phyloP scores from a whole-genome alignment of 148 eudicot species.

The Polygonum aviculare region DNA sequence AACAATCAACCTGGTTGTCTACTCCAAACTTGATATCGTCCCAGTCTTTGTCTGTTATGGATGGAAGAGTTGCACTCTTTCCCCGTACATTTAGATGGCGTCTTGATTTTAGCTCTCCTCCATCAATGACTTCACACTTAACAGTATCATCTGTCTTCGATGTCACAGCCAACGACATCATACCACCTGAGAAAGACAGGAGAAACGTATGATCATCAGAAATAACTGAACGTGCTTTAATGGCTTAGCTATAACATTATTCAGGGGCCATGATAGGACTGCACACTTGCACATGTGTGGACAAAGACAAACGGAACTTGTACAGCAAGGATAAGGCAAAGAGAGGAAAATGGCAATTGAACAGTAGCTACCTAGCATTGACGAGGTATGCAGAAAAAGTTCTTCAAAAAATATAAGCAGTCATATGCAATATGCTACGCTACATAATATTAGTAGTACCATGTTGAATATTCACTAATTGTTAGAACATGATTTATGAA shows the following conservation, averaged over 20 bases:
- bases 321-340: neutral
- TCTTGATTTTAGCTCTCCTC: conserved; percentile 97
- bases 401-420: neutral
- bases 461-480: neutral
- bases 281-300: neutral
- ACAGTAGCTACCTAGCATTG: neutral
- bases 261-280: neutral
- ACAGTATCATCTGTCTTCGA: conserved; percentile 82
- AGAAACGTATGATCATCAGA: neutral
- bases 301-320: neutral
- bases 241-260: neutral
- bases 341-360: neutral
- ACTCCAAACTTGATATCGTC: conserved; percentile 99
- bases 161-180: conserved; percentile 94
- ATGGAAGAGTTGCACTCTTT: conserved; percentile 96
- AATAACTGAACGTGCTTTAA: neutral
- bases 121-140: conserved; percentile 94
- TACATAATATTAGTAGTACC: neutral
- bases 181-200: conserved; percentile 55
- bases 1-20: conserved; percentile 84
- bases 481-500: neutral
- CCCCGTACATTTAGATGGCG: conserved; percentile 95
- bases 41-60: conserved; percentile 99
- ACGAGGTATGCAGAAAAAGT: neutral
- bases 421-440: neutral